Conservation (phyloP, 306 rosid species). For the Medicago truncatula region DNA sequence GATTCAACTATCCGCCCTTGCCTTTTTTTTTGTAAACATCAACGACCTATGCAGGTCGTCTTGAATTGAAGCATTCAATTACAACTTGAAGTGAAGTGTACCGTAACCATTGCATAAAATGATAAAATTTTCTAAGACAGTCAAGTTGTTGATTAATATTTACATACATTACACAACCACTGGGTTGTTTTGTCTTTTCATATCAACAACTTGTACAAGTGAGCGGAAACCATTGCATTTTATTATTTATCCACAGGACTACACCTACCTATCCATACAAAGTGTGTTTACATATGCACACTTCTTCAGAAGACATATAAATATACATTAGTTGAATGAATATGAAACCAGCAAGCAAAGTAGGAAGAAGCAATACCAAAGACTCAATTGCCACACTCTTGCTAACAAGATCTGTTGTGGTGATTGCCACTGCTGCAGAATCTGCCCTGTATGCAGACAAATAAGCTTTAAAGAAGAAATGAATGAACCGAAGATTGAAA, state of each 20-base stretch:
- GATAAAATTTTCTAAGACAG: slow-evolving; percentile 27
- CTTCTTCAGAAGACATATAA: slow-evolving; percentile 1
- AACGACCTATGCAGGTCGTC: neutral
- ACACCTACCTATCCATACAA: slow-evolving; percentile 9
- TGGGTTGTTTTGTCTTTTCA: slow-evolving; percentile 13
- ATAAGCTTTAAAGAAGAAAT: slow-evolving; percentile 46
- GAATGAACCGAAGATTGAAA: slow-evolving; percentile 18
- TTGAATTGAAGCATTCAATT: slow-evolving; percentile 12
- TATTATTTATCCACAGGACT: slow-evolving; percentile 28
- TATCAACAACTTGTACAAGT: slow-evolving; percentile 27
- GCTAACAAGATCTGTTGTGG: slow-evolving; percentile 94
- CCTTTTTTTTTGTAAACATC: neutral
- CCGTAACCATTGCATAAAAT: slow-evolving; percentile 21
- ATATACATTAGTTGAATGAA: slow-evolving; percentile 11
- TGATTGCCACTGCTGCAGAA: slow-evolving; percentile 93
- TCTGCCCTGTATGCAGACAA: slow-evolving; percentile 75
- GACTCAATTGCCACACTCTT: slow-evolving; percentile 94
- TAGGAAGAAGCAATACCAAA: slow-evolving; percentile 56
- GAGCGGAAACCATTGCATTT: slow-evolving; percentile 17
- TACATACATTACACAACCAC: slow-evolving; percentile 3
- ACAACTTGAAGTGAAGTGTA: slow-evolving; percentile 2
- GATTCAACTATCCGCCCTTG: slow-evolving; percentile 4
- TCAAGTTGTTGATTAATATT: slow-evolving; percentile 24
- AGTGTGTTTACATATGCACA: neutral
- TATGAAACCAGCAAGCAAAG: slow-evolving; percentile 24